Conservation (phyloP, 2,329 filamentous ascomycete genomes). For the Trichoderma koningii region DNA sequence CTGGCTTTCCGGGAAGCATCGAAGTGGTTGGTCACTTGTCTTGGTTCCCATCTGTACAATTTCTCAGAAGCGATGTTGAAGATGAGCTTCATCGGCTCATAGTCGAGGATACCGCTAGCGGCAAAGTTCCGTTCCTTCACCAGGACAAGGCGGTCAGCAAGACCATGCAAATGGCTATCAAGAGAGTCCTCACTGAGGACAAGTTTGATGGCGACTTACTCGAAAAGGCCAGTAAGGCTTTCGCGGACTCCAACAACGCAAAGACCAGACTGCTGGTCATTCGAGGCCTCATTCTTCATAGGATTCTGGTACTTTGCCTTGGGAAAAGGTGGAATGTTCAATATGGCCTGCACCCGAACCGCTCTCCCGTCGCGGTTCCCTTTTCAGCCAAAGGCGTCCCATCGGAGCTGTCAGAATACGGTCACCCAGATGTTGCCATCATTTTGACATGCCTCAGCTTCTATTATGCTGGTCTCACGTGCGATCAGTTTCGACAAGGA, state of each 20-base stretch:
- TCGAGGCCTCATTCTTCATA: conserved; percentile 10
- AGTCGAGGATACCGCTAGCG: conserved; percentile 44
- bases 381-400: conserved; percentile 51
- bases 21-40: conserved; percentile 47
- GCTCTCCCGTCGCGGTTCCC: conserved; percentile 63
- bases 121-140: conserved; percentile 27
- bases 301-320: conserved; percentile 59
- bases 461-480: conserved; percentile 62
- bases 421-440: conserved; percentile 68
- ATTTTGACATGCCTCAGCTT: conserved; percentile 66
- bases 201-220: conserved; percentile 5
- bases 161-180: conserved; percentile 29
- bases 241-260: conserved; percentile 10
- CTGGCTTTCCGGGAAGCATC: conserved; percentile 45
- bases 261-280: conserved; percentile 3
- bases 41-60: conserved; percentile 59
- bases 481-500: conserved; percentile 50
- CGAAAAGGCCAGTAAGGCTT: neutral
- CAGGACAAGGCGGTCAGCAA: neutral
- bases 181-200: neutral
- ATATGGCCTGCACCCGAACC: conserved; percentile 58
- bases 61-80: conserved; percentile 53
- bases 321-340: conserved; percentile 68
- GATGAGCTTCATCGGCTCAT: conserved; percentile 46
- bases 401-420: conserved; percentile 63